Conservation (phyloP, 371 early-diverging fungal species). For the Haplosporangium sp. region DNA sequence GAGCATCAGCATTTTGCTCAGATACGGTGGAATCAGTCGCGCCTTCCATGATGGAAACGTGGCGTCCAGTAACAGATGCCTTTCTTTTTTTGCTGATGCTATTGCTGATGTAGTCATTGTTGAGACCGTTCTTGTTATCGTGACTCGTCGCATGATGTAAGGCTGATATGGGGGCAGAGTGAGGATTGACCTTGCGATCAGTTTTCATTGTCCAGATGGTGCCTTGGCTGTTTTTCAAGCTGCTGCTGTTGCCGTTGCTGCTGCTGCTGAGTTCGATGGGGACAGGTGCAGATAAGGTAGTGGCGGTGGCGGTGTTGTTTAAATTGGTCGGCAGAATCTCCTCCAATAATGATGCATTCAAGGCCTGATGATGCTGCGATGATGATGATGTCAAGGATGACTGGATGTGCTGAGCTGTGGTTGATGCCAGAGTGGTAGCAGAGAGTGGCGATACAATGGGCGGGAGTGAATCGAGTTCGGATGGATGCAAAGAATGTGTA, state of each 20-base stretch:
- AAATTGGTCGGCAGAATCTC: background rate
- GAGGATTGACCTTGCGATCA: constrained; percentile 34
- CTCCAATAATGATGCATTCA: background rate
- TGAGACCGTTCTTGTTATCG: background rate
- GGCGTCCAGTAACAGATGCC: constrained; percentile 9
- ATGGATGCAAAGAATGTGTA: constrained; percentile 16
- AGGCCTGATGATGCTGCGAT: background rate
- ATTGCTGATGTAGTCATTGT: constrained; percentile 2
- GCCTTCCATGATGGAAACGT: background rate
- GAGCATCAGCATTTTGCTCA: constrained; percentile 7
- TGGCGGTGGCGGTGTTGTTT: background rate
- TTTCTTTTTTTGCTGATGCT: constrained; percentile 15
- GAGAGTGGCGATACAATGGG: background rate
- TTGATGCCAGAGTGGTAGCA: background rate
- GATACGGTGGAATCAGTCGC: background rate
- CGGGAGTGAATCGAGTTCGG: constrained; percentile 6
- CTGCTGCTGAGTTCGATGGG: background rate
- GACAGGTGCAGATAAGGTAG: background rate
- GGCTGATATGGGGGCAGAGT: constrained; percentile 4
- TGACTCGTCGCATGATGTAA: background rate
- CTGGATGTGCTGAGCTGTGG: background rate
- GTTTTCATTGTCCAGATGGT: constrained; percentile 29
- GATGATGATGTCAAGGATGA: background rate
- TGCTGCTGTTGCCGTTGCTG: constrained; percentile 5
- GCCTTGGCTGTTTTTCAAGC: no score